Evolutionary conservation across 768 basidiomycete genomes (phyloP), one percentile per base, ranked within the genome.

Genomic region (Mycena rosella): DNA sequence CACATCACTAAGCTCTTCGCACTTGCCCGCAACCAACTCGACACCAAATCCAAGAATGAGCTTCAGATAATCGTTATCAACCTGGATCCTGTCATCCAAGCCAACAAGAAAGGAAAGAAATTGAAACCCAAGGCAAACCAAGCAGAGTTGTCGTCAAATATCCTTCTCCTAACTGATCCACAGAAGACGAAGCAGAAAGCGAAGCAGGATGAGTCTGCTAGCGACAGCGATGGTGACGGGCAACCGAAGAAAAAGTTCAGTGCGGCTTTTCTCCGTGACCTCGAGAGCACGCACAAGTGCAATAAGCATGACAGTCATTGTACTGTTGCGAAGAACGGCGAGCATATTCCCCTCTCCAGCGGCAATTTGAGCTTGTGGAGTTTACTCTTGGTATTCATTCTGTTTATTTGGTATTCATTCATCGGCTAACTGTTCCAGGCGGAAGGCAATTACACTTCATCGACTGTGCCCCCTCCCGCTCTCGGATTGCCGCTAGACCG

Each of bases 1-100:
- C 57, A 58, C 20, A 42, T 58, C 14, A 27, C 47, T 15, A 42
- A 44, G 3, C 42, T 58, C 18, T 58, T 58, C 57, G 47, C 45
- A 2, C 17, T 15, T 1, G 57, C n/a, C 8, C 42, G 17, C 9
- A 27, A 44, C 24, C 20, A 44, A 20, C 27, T 8, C 14, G 32
- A 27, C 15, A 20, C 20, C 18, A 30, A 32, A 4, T n/a, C n/a
- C n/a, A n/a, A n/a, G n/a, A n/a, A n/a, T n/a, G n/a, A n/a, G n/a
- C n/a, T n/a, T n/a, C n/a, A n/a, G n/a, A n/a, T n/a, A n/a, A n/a
- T n/a, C n/a, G n/a, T n/a, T n/a, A n/a, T n/a, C n/a, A n/a, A n/a
- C n/a, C n/a, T n/a, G n/a, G n/a, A n/a, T n/a, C n/a, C n/a, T n/a
- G n/a, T n/a, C n/a, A n/a, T n/a, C n/a, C n/a, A n/a, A n/a, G n/a